phyloP scores from a whole-genome alignment of 495 filamentous ascomycete genomes.

The Chaetomium cochliodes region DNA sequence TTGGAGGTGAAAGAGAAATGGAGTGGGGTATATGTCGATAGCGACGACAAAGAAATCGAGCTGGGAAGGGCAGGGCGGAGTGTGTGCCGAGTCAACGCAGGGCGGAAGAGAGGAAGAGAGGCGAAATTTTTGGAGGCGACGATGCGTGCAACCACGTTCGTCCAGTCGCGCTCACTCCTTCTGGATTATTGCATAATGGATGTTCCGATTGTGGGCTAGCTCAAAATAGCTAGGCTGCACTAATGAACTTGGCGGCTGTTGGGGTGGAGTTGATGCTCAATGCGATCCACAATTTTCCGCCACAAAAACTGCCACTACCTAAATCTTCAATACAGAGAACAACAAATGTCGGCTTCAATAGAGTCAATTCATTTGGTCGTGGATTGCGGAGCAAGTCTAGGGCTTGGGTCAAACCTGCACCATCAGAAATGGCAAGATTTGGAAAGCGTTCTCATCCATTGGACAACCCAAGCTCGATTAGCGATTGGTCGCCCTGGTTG shows the following conservation, averaged over 20 bases:
- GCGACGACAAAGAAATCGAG: conserved; percentile 18
- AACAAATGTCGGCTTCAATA: background rate
- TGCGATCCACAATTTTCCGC: background rate
- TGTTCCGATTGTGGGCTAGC: background rate
- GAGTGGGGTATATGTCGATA: conserved; percentile 20
- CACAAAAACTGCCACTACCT: background rate
- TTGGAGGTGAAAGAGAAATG: conserved; percentile 11
- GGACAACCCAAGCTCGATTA: background rate
- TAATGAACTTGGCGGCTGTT: background rate
- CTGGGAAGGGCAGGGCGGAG: conserved; percentile 6
- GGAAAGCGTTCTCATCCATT: background rate
- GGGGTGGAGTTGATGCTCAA: background rate
- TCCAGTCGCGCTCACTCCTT: conserved; percentile 16
- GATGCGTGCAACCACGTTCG: conserved; percentile 14
- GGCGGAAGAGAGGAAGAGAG: conserved; percentile 13
- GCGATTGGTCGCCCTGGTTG: conserved; percentile 12
- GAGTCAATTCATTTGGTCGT: background rate
- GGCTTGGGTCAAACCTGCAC: background rate
- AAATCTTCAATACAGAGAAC: background rate
- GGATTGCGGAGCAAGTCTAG: background rate
- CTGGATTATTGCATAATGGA: conserved; percentile 15
- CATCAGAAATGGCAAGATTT: background rate
- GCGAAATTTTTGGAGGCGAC: conserved; percentile 27
- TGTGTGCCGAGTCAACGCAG: conserved; percentile 12
- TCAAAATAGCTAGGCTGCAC: background rate